Evolutionary conservation across 2,329 filamentous ascomycete genomes (phyloP).

Genomic region (Trichoderma brevicompactum): DNA sequence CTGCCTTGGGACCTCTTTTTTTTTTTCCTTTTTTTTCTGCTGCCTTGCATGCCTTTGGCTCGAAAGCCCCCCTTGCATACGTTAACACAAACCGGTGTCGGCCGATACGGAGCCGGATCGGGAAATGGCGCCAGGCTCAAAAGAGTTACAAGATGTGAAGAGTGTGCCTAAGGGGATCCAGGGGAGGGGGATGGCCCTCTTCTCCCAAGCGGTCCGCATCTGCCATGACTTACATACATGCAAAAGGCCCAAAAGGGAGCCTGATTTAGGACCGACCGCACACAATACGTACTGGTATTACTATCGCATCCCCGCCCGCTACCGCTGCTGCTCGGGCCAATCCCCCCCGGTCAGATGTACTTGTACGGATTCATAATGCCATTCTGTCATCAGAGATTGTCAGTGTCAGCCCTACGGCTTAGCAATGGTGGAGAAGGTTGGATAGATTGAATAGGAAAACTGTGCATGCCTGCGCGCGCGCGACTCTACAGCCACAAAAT

Average conservation of each 20-base stretch:
- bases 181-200: background rate
- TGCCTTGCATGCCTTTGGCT: background rate
- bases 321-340: slow-evolving; percentile 16
- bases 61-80: background rate
- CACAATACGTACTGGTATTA: slow-evolving; percentile 1
- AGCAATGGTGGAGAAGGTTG: slow-evolving; percentile 3
- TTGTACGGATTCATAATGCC: slow-evolving; percentile 99
- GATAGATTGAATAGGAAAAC: background rate
- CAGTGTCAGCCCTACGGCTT: slow-evolving; percentile 36
- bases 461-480: background rate
- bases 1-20: background rate
- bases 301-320: slow-evolving; percentile 16
- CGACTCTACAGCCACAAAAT: slow-evolving; percentile 2
- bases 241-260: slow-evolving; percentile 24
- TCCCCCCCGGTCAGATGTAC: slow-evolving; percentile 64
- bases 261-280: slow-evolving; percentile 1
- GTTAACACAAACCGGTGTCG: slow-evolving; percentile 14
- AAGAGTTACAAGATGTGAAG: slow-evolving; percentile 28
- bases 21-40: background rate
- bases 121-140: slow-evolving; percentile 24
- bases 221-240: slow-evolving; percentile 28
- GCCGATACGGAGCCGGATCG: slow-evolving; percentile 20
- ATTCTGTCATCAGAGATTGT: slow-evolving; percentile 61
- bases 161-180: slow-evolving; percentile 27
- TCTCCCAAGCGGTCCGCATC: slow-evolving; percentile 15